Base-by-base conservation (phyloP, 176 grass and related monocot genomes). In the Cymbopogon citratus region DNA sequence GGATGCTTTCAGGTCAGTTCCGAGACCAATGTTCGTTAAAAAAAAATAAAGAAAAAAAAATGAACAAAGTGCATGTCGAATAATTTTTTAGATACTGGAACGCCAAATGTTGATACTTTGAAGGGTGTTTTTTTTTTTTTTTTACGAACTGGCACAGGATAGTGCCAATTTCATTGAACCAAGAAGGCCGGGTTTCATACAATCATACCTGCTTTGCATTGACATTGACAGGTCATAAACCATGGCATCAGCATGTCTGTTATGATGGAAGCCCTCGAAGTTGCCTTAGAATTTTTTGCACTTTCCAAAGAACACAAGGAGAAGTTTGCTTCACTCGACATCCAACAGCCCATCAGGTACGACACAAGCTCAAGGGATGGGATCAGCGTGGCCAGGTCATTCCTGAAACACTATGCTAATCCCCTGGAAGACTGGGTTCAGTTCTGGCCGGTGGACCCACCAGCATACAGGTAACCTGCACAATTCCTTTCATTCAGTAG, bases 361-460 rank as follows among this genome's bases (percentile, higher is more conserved):
- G 81, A 90, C 16, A 86, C 75, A 1, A 87, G 54, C 35, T 82
- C 78, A 16, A 46, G 63, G 64, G 85, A 83, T 13, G 81, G 84
- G 31, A 84, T 76, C 60, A 69, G 74, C 35, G 79, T 46, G 46
- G 73, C 54, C n/a, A 88, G 94, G 51, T 76, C 70, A 15, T 86
- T 94, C 62, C 80, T 97, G 7, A 94, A 94, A 80, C 94, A 94
- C 67, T 90, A 90, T 4, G 94, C 94, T 21, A 89, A 94, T 41
- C 89, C 94, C 31, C 80, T 97, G 5, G 12, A 73, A 2, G 72
- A 92, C 15, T 97, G 91, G 94, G 57, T 90, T 73, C 64, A 70
- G 2, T 66, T 72, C 48, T 97, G 91, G 91, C 89, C 91, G 13
- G 78, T 21, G 21, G 71, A 86, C 2, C 94, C 87, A 15, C 23